Percentiles rank a stretch among this genome's conserved stretches.
Conservation (phyloP, 371 early-diverging fungal species). For the Mucor sp. region DNA sequence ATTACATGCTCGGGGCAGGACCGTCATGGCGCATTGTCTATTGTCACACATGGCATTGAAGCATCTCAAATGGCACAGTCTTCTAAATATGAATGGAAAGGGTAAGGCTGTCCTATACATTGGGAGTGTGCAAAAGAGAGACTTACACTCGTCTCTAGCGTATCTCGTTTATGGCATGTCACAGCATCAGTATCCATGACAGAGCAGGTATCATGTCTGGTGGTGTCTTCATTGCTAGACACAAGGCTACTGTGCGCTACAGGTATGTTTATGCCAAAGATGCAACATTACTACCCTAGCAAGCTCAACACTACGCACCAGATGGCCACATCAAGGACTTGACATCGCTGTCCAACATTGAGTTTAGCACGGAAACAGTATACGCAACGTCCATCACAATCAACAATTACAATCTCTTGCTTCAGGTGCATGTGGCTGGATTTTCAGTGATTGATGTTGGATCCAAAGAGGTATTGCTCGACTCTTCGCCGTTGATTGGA, state of each 20-base stretch:
- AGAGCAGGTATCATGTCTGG: neutral
- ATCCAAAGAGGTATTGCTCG: neutral
- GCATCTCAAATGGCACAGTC: conserved; percentile 13
- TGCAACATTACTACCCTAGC: no score
- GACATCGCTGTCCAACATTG: conserved; percentile 2
- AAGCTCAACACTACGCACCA: neutral
- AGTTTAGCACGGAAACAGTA: conserved; percentile 10
- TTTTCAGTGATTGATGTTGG: conserved; percentile 7
- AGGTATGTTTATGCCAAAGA: conserved; percentile 5
- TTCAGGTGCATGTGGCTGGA: conserved; percentile 17
- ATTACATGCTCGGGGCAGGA: conserved; percentile 39
- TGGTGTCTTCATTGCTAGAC: conserved; percentile 17
- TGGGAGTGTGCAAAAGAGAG: no score
- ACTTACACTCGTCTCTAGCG: neutral
- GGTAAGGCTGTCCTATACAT: conserved; percentile 27
- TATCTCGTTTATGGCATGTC: conserved; percentile 16
- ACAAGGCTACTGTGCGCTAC: conserved; percentile 8
- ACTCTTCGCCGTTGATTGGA: neutral
- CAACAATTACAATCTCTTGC: neutral
- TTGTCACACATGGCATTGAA: conserved; percentile 30
- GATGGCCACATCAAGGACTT: conserved; percentile 21
- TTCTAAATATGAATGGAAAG: conserved; percentile 25
- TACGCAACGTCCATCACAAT: conserved; percentile 7
- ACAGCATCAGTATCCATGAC: neutral
- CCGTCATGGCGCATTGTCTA: conserved; percentile 27